Base-by-base conservation (phyloP, 768 basidiomycete species). In the Mrakia hoshinonis region DNA sequence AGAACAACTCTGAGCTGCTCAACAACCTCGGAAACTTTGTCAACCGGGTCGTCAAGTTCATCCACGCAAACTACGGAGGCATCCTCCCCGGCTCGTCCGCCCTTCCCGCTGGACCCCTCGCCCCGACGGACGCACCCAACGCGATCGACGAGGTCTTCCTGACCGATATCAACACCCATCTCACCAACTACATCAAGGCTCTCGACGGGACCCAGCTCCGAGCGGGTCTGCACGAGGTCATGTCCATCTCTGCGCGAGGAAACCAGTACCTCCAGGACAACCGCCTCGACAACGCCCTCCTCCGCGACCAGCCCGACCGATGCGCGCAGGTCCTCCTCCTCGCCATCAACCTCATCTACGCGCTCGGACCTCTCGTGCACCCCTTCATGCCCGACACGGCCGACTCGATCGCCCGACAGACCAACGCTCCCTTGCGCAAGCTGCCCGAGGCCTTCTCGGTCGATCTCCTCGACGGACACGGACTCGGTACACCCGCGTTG, bases 1-100 rank as follows among this genome's bases (percentile, higher is more conserved):
- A 90, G 13, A 94, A 96, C 79, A 99, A 99, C 82, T 89, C 89
- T 72, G 85, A 97, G 70, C 82, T 99, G 49, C 81, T 99, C 76
- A 96, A 97, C 80, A 99, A 97, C 81, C 90, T 99, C 76, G 96
- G 96, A 54, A 99, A 99, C 82, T 98, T 96, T 76, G 90, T 98
- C 74, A 99, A 99, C 80, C 89, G 96, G 34, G 84, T 86, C 22
- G 83, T 98, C 78, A 97, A 97, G 80, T 99, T 99, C 78, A 85
- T 92, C 38, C 85, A 88, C 7, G 88, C 90, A 6, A 91, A 92
- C 77, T 95, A 88, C 77, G 85, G 87, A 67, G 81, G 89, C 62
- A 80, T 88, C 52, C 83, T 98, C 47, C 93, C 95, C 0, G 91
- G 94, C 64, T 85, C 89, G 48, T 83, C 82, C 22, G 89, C 91